A percentile compares a stretch with the other conserved stretches of the same genome.
Evolutionary conservation across 176 grass and related monocot genomes (phyloP).

Genomic region (Triticum timopheevii): DNA sequence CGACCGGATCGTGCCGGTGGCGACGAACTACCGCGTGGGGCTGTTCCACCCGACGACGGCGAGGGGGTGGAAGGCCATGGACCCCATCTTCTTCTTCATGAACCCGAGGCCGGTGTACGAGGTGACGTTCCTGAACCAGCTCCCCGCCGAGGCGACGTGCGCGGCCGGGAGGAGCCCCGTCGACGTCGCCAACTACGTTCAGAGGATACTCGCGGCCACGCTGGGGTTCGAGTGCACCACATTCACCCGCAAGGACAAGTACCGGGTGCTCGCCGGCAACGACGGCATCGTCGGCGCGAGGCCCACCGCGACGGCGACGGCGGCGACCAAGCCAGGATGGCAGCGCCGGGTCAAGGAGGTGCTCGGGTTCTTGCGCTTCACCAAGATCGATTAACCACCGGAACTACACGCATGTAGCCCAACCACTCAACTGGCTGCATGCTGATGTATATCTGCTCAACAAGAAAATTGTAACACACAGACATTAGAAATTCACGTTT

Average conservation of each 20-base stretch:
- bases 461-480: neutral
- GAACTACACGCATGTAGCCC: neutral
- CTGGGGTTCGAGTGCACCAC: conserved; percentile 97
- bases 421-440: too few relatives aligned
- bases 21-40: conserved; percentile 78
- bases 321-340: conserved; percentile 15
- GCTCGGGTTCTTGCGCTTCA: conserved; percentile 55
- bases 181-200: conserved; percentile 95
- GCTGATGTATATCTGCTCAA: neutral
- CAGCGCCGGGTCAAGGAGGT: conserved; percentile 25
- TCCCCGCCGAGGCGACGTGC: conserved; percentile 75
- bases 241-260: conserved; percentile 91
- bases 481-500: neutral
- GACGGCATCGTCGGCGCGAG: conserved; percentile 63
- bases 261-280: conserved; percentile 81
- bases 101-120: conserved; percentile 86
- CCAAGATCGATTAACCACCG: neutral
- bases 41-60: conserved; percentile 97
- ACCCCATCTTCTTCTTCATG: conserved; percentile 99
- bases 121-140: conserved; percentile 89
- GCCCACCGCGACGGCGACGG: neutral
- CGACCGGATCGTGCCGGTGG: conserved; percentile 89
- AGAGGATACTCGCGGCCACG: conserved; percentile 75
- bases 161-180: conserved; percentile 63
- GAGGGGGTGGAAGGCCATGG: conserved; percentile 94